Evolutionary conservation across 2,329 filamentous ascomycete genomes (phyloP), one percentile per base, ranked within the genome.

Genomic region (Ceratocystis albifundus): DNA sequence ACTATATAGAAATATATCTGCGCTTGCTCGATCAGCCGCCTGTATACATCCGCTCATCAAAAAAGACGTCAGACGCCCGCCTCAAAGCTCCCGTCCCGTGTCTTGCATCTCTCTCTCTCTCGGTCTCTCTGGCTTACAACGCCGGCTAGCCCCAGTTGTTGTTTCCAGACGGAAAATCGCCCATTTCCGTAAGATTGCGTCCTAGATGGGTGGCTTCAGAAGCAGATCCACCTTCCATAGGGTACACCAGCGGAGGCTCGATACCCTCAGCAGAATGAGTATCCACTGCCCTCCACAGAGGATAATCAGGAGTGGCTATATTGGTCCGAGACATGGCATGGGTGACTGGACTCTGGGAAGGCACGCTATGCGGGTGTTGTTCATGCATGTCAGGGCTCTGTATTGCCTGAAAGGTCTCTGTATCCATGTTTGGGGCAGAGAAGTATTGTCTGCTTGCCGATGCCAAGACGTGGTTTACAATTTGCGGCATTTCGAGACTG

Each of bases 391-490:
- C 53, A n/a, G 53, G 53, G 20, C 28, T 57, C 28, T 57, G 22
- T 6, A 32, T 28, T 8, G 22, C 22, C 53, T 57, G 53, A 57
- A 57, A 57, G 15, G 53, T 12, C 22, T 57, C 53, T 15, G 53
- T 25, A 25, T 57, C 53, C 12, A 57, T 22, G 30, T 15, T 57
- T n/a, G 28, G 25, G 10, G 53, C 53, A 57, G 53, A 32, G 15
- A 57, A 25, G 17, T 57, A 57, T 17, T 57, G 53, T 25, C 53
- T 57, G 20, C 53, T 57, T 30, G 53, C 53, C 8, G 53, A 57
- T 15, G 53, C 53, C 53, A 57, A 10, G 53, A 57, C 3, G 17
- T n/a, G 15, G 53, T 57, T 57, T 28, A 65, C 63, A 30, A 57
- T 59, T 17, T 22, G 22, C 36, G 63, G 63, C 32, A 65, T 32